Evolutionary conservation across 2,329 filamentous ascomycete species (phyloP).

Genomic region (Cercospora janseana): DNA sequence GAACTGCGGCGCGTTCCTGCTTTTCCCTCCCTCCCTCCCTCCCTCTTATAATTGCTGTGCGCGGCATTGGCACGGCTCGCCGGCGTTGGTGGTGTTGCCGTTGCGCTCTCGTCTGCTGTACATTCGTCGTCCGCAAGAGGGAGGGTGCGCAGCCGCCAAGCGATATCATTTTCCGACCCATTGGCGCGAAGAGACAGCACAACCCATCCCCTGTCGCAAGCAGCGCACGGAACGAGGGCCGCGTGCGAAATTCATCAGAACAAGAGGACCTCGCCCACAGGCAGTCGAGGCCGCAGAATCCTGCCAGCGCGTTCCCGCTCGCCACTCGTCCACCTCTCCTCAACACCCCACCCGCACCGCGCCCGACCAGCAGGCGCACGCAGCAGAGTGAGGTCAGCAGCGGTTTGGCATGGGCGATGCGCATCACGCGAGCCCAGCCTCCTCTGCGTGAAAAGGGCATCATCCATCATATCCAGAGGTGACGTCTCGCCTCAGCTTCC

Average conservation of each 20-base stretch:
- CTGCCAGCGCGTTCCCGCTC: conserved; percentile 6
- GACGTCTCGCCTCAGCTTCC: conserved; percentile 12
- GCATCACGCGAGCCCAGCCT: conserved; percentile 11
- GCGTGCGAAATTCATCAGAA: conserved; percentile 14
- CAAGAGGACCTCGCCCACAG: conserved; percentile 3
- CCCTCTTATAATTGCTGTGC: conserved; percentile 1
- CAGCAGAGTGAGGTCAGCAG: background rate
- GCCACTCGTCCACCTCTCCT: conserved; percentile 10
- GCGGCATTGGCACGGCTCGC: conserved; percentile 11
- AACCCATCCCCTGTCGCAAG: conserved; percentile 1
- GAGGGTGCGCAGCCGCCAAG: background rate
- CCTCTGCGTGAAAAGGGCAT: conserved; percentile 4
- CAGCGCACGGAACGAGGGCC: conserved; percentile 16
- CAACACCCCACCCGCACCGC: background rate
- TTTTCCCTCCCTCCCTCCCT: conserved; percentile 3
- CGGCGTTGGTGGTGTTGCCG: conserved; percentile 9
- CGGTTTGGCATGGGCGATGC: conserved; percentile 9
- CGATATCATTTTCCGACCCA: background rate
- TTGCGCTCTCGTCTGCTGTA: background rate
- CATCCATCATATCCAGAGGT: background rate
- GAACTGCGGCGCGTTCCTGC: background rate
- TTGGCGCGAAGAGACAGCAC: background rate
- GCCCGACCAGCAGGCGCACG: background rate
- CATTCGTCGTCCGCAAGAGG: background rate
- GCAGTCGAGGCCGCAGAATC: conserved; percentile 3